Base-by-base conservation (phyloP, 2,329 filamentous ascomycete species). In the Neofusicoccum ribis region DNA sequence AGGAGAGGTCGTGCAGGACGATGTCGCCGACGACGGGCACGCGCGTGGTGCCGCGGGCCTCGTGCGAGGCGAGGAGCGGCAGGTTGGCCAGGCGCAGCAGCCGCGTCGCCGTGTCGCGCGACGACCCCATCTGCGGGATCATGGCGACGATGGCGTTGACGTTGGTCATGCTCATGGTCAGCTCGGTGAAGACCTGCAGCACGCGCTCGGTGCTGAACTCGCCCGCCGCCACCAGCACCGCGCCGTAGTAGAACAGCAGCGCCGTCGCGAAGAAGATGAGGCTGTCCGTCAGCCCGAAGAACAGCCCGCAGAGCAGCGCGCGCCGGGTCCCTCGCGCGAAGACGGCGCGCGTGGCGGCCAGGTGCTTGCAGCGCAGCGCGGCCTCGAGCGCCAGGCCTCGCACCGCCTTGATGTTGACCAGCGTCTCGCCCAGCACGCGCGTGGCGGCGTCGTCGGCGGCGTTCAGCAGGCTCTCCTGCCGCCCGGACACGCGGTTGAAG, bases 161-260 rank as follows among this genome's bases (percentile, higher is more conserved):
- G 11, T 90, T 91, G 11, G 89, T 88, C 64, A 96, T 86, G 67
- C 91, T 89, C 73, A 97, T 91, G n/a, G 97, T 84, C 1, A 98
- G 83, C 62, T 97, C 83, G 39, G 93, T 90, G 70, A 95, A 88
- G 0, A 95, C 91, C 67, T 89, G 86, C 34, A 96, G 79, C 17
- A 95, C 85, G 1, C 84, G 79, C 1, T 84, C 81, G 0, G 89
- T 84, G 0, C 80, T 82, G 69, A 80, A 77, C 44, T 84, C 77
- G 9, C 80, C 72, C 49, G 77, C 75, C 0, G 83, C 81, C 5
- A 91, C 83, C 11, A 96, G 81, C 0, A 85, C 78, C 0, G 88
- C 87, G 2, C 91, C 92, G 72, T 94, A 96, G 79, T 90, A 97
- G 74, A 97, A 95, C 9, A 96, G 85, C 3, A 96, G 79, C 0